Percentiles rank a stretch among this genome's conserved stretches.
Evolutionary conservation across 1,139 yeast species (phyloP).

Genomic region (Magnusiomyces suaveolens): DNA sequence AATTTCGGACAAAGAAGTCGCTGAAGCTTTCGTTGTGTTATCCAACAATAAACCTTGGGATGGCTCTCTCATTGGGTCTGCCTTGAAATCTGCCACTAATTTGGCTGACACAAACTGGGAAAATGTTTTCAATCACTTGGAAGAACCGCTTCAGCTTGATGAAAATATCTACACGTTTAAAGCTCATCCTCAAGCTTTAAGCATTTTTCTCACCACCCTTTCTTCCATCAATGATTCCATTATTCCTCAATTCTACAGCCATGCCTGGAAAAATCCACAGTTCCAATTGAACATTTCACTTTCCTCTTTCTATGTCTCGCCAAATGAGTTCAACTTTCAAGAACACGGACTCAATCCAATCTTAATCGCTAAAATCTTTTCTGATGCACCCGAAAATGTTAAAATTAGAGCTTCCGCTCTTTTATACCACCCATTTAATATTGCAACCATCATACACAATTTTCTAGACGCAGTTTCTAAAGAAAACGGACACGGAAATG

Average conservation of each 20-base stretch:
- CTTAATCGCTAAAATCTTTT: constrained; percentile 16
- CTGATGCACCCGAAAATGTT: constrained; percentile 18
- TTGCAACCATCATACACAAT: constrained; percentile 23
- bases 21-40: constrained; percentile 12
- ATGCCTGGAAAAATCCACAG: constrained; percentile 21
- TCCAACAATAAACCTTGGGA: constrained; percentile 11
- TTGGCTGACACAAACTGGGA: constrained; percentile 9
- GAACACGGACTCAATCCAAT: constrained; percentile 19
- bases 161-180: constrained; percentile 5
- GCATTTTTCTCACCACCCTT: constrained; percentile 8
- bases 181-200: constrained; percentile 6
- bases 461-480: constrained; percentile 28
- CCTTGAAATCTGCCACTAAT: constrained; percentile 8
- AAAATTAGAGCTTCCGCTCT: constrained; percentile 18
- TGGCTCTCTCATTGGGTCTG: constrained; percentile 12
- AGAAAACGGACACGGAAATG: constrained; percentile 22
- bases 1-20: constrained; percentile 10
- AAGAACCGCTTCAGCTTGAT: constrained; percentile 7
- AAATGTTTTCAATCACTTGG: constrained; percentile 5
- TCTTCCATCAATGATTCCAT: constrained; percentile 11
- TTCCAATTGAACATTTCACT: constrained; percentile 21
- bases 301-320: constrained; percentile 17
- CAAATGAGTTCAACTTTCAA: constrained; percentile 17
- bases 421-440: constrained; percentile 24
- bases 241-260: constrained; percentile 9